Base-by-base conservation (phyloP, 2,329 filamentous ascomycete species). In the Diplodia sapinea region DNA sequence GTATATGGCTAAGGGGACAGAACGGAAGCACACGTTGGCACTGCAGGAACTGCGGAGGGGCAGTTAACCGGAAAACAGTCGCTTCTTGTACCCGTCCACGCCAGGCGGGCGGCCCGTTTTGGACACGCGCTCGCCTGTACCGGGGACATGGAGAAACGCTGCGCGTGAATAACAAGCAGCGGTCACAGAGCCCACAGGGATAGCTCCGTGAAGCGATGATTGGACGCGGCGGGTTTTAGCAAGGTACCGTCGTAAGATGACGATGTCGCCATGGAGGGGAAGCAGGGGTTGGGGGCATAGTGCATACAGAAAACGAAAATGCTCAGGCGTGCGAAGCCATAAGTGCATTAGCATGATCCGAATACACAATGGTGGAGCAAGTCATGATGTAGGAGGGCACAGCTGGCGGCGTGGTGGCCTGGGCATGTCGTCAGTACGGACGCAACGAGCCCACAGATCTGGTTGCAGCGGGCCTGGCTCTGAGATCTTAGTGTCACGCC, bases 1-100 rank as follows among this genome's bases (percentile, higher is more conserved):
- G n/a, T 29, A 43, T 43, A 15, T 66, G 56, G 12, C 12, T 15
- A 74, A 71, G 68, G 47, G 65, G 54, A 50, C 52, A 68, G 29
- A 50, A 23, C 6, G 36, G 38, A 65, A 69, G 55, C 55, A 67
- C 66, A 33, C 68, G 68, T n/a, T 54, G 38, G 3, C 15, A 26
- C 29, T 23, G 36, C 23, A n/a, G 3, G 49, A 20, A 38, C 36
- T 52, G 29, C 7, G 3, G 36, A 33, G 20, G 38, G 40, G 4
- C 15, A 59, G 33, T 47, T 20, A 17, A 47, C 17, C 33, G 51
- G 62, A 54, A 65, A 23, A 43, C 36, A 4, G 62, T 17, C 62
- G 62, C 50, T 50, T 47, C 51, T 65, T 65, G 47, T 51, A 55
- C 23, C 50, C 36, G 5, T 65, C 50, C 49, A 51, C 31, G 23